Base-by-base conservation (phyloP, 805 yeast genomes). In the Wickerhamomyces bovis region DNA sequence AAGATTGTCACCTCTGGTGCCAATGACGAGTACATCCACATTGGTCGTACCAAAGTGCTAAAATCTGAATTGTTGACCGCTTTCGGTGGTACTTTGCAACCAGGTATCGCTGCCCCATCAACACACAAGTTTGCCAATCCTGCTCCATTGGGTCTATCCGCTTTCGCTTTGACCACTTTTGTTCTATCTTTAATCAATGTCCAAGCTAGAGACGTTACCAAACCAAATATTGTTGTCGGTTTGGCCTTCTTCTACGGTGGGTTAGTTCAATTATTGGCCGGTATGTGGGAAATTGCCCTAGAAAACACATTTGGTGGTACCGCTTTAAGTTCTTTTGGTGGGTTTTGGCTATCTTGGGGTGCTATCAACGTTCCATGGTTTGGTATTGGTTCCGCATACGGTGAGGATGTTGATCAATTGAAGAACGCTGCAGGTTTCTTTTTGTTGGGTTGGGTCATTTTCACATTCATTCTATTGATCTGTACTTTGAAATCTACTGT, bases 21-120 rank as follows among this genome's bases (percentile, higher is more conserved):
- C 3, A 83, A 81, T 55, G 80, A 80, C 38, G 84, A 83, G 41
- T 81, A 78, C 60, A 72, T 88, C 47, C 78, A 71, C 52, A 77
- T 88, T 53, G 96, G 96, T 4, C 75, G 80, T 56, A 81, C 83
- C 51, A 81, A 77, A 63, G 88, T 83, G 51, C 71, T 78, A 46
- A 77, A 74, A 55, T 63, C 72, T 44, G 90, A 85, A 43, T 70
- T 85, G 47, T 66, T 70, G 44, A 65, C 65, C 22, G 92, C 92
- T 2, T 85, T 85, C 53, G 96, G 95, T 64, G 96, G 96, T 81
- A 74, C 85, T 18, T 68, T 85, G 61, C 81, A 81, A 54, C 88
- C 94, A 21, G 92, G 88, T 71, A 41, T 71, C 46, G 64, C 77
- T 25, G 72, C 76, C n/a, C 75, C 78, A 6, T 75, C 92, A 15